phyloP scores from a whole-genome alignment of 2,329 filamentous ascomycete species.

The Colletotrichum cereale region DNA sequence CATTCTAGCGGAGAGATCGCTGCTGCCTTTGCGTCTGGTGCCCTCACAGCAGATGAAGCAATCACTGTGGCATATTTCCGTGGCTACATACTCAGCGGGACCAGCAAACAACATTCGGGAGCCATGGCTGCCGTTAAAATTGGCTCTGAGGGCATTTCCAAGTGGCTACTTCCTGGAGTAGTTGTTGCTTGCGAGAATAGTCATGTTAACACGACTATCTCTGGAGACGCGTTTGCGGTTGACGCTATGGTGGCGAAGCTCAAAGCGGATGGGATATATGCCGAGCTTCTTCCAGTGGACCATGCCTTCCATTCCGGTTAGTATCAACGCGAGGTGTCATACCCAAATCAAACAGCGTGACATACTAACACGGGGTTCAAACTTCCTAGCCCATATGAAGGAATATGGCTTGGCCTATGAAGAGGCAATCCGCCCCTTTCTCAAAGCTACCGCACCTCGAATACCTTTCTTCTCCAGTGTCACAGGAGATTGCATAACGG shows the following conservation, averaged over 20 bases:
- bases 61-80: conserved; percentile 52
- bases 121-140: conserved; percentile 57
- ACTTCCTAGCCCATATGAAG: not conserved
- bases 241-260: conserved; percentile 44
- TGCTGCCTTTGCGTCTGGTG: conserved; percentile 56
- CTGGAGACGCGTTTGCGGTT: conserved; percentile 42
- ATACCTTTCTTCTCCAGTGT: conserved; percentile 44
- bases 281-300: conserved; percentile 51
- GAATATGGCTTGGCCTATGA: conserved; percentile 1
- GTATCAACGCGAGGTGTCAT: not conserved
- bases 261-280: conserved; percentile 46
- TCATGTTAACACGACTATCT: conserved; percentile 47
- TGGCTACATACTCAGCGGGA: conserved; percentile 43
- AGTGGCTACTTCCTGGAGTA: conserved; percentile 45
- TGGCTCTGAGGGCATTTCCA: conserved; percentile 45
- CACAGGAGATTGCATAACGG: conserved; percentile 20
- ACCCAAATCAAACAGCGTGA: not conserved
- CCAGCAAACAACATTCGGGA: conserved; percentile 23
- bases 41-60: conserved; percentile 50
- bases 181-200: conserved; percentile 47
- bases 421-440: conserved; percentile 4
- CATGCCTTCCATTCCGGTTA: conserved; percentile 56
- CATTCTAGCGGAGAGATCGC: conserved; percentile 53
- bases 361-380: not conserved
- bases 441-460: not conserved